phyloP scores from a whole-genome alignment of 768 basidiomycete species.

The Nevesoporus exiguus region DNA sequence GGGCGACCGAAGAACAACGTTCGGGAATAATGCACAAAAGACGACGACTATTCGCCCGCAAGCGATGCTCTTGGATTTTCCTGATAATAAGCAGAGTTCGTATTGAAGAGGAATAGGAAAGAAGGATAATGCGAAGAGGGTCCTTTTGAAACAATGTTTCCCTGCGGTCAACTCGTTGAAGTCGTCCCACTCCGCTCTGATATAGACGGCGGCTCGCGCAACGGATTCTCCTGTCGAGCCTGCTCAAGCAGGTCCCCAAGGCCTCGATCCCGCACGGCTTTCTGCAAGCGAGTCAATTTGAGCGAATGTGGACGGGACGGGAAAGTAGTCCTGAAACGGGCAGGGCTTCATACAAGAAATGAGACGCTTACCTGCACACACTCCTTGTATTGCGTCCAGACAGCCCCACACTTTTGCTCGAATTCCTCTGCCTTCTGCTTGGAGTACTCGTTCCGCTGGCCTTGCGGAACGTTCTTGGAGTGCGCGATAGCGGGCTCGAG shows the following conservation, averaged over 20 bases:
- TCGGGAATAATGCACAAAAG: too few relatives aligned
- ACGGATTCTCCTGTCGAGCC: slow-evolving; percentile 75
- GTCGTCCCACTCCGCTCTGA: slow-evolving; percentile 10
- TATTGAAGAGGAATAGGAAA: background rate
- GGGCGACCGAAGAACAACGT: too few relatives aligned
- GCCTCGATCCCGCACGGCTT: slow-evolving; percentile 75
- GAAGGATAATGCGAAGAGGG: background rate
- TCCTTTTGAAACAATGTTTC: background rate
- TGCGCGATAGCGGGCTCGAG: slow-evolving; percentile 70
- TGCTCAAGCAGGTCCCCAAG: slow-evolving; percentile 73
- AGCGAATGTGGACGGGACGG: background rate
- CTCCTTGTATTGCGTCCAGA: slow-evolving; percentile 76
- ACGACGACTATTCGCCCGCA: too few relatives aligned
- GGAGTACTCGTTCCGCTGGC: slow-evolving; percentile 57
- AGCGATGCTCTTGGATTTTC: background rate
- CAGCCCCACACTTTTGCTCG: slow-evolving; percentile 75
- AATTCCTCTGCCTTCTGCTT: slow-evolving; percentile 85
- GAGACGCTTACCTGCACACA: slow-evolving; percentile 72
- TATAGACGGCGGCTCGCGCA: slow-evolving; percentile 52
- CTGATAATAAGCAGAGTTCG: background rate
- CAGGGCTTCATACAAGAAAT: background rate
- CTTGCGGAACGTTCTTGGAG: slow-evolving; percentile 36
- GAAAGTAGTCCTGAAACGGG: background rate
- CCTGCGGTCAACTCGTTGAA: slow-evolving; percentile 11
- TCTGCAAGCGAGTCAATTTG: slow-evolving; percentile 39